phyloP scores from a whole-genome alignment of 2,329 filamentous ascomycete genomes.

The Scorias spongiosa region DNA sequence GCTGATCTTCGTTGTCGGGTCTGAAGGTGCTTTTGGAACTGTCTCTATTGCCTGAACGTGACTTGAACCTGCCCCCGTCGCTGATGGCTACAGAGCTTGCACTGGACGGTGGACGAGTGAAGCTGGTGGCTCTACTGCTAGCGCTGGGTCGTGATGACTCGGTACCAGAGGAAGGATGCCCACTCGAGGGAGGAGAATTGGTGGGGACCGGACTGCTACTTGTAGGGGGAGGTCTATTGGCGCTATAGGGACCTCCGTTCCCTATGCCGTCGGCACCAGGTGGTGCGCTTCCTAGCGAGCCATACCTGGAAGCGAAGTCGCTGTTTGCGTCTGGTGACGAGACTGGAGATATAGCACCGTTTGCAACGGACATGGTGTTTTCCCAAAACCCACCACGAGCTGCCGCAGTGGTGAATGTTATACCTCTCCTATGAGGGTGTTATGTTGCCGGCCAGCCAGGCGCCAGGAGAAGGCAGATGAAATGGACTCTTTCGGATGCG shows the following conservation, averaged over 20 bases:
- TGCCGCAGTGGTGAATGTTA: no score
- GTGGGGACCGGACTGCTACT: slow-evolving; percentile 8
- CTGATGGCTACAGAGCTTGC: slow-evolving; percentile 77
- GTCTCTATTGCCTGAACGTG: slow-evolving; percentile 6
- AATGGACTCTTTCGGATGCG: not conserved
- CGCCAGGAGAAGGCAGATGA: not conserved
- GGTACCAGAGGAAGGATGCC: slow-evolving; percentile 24
- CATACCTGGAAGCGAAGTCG: slow-evolving; percentile 14
- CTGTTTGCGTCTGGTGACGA: slow-evolving; percentile 28
- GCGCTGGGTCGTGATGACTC: slow-evolving; percentile 36
- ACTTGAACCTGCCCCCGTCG: slow-evolving; percentile 42
- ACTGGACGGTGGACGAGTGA: slow-evolving; percentile 53
- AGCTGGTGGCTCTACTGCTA: slow-evolving; percentile 25
- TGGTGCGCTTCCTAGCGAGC: slow-evolving; percentile 5
- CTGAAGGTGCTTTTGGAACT: slow-evolving; percentile 41
- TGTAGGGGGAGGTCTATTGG: slow-evolving; percentile 10
- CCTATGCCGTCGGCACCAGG: slow-evolving; percentile 2
- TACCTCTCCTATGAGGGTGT: no score
- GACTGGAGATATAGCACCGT: slow-evolving; percentile 49
- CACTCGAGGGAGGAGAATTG: slow-evolving; percentile 4
- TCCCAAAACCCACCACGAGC: no score
- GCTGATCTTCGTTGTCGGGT: slow-evolving; percentile 44
- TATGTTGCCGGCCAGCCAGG: not conserved
- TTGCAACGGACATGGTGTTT: not conserved
- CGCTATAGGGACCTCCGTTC: slow-evolving; percentile 16